Conservation (phyloP, 2,329 filamentous ascomycete species). For the Fusarium sp. region DNA sequence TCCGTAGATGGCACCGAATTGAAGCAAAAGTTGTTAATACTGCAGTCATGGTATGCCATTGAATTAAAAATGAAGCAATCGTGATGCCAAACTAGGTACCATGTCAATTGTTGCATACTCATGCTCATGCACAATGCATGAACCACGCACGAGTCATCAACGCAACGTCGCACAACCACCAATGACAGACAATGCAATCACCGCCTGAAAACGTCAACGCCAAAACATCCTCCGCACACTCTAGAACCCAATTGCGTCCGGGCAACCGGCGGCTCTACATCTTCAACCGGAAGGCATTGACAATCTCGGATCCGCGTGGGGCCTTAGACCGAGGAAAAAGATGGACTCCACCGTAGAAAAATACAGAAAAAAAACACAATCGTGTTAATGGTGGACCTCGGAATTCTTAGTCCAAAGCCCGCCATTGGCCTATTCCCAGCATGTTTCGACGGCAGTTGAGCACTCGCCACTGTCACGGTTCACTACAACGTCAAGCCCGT, state of each 20-base stretch:
- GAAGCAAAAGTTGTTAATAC: background rate
- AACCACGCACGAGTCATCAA: slow-evolving; percentile 8
- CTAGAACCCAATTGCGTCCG: slow-evolving; percentile 5
- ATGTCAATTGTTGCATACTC: background rate
- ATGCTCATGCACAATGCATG: slow-evolving; percentile 2
- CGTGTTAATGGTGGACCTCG: slow-evolving; percentile 28
- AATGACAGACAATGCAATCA: background rate
- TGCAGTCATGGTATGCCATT: background rate
- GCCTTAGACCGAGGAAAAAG: background rate
- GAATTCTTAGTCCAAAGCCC: slow-evolving; percentile 31
- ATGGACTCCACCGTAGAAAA: too few species aligned
- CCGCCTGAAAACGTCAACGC: background rate
- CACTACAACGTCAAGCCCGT: slow-evolving; percentile 18
- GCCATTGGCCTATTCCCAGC: slow-evolving; percentile 7
- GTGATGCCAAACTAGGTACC: background rate
- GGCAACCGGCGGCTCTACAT: slow-evolving; percentile 11
- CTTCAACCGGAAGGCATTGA: slow-evolving; percentile 19
- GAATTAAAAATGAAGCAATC: background rate
- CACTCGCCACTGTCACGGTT: slow-evolving; percentile 20
- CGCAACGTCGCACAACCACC: background rate
- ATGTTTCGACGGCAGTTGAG: slow-evolving; percentile 17
- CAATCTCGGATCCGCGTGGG: slow-evolving; percentile 32
- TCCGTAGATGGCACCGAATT: too few species aligned
- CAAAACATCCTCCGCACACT: background rate
- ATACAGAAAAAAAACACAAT: too few species aligned